Conservation (phyloP, 179 eudicot genomes). For the Silene noctiflora region DNA sequence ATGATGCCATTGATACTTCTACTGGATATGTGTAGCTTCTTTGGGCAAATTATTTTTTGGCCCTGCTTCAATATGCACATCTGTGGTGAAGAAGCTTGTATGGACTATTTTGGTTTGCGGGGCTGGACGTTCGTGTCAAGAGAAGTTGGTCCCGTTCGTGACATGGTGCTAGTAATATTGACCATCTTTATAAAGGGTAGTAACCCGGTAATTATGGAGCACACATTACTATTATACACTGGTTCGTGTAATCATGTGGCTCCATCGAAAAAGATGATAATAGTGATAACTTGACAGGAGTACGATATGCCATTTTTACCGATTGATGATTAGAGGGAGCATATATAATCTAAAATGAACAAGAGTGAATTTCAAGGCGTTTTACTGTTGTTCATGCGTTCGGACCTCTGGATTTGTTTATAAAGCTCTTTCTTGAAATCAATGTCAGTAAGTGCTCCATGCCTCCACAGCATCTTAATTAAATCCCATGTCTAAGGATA, state of each 20-base stretch:
- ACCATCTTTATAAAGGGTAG: background rate
- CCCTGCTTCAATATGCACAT: background rate
- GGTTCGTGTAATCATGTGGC: background rate
- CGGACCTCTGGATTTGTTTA: no score
- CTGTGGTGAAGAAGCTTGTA: background rate
- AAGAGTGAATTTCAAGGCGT: no score
- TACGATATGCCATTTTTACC: no score
- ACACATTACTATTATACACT: background rate
- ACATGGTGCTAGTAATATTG: background rate
- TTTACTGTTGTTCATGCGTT: no score
- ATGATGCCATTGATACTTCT: slow-evolving; percentile 24
- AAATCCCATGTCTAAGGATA: no score
- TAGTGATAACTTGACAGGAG: background rate
- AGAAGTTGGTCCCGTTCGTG: background rate
- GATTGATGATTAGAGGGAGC: no score
- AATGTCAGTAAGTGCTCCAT: no score
- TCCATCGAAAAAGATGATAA: background rate
- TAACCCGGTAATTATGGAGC: background rate
- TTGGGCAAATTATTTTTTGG: background rate
- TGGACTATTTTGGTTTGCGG: background rate
- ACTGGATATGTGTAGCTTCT: slow-evolving; percentile 16
- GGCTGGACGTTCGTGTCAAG: background rate
- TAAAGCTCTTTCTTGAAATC: no score
- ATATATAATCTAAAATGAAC: no score
- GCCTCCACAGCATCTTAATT: no score